Evolutionary conservation across 1,284 basidiomycete species (phyloP), one percentile per base, ranked within the genome.

Genomic region (Salmacisia buchloeana): DNA sequence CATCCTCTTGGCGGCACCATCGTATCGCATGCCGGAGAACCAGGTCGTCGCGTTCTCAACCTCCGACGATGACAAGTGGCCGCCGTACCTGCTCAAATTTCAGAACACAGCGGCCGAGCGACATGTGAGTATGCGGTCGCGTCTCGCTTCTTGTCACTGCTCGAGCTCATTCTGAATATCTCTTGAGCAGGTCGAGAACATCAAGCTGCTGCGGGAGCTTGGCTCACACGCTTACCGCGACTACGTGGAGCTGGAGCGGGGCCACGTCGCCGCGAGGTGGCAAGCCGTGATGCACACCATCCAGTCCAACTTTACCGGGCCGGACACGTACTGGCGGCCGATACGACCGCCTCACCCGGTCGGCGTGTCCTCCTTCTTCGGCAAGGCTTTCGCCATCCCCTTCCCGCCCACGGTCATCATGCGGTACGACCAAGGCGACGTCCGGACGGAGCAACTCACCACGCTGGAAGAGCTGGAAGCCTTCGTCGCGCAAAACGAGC

Each of bases 311-410:
- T 72, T 71, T 49, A 61, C 75, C 18, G 80, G 80, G 2, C 78
- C 69, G 0, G 73, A 75, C 58, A 69, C 69, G 2, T 74, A 70
- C 43, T 75, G 66, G 64, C 65, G 71, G 27, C 73, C 73, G 2
- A 52, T 59, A 12, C 46, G 68, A 18, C 66, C 69, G n/a, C 70
- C 70, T 1, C 71, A 68, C 23, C 67, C 71, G 0, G 66, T 64
- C 2, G 73, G 72, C 2, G 73, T 72, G 41, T 64, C 66, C 49
- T 71, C 67, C 12, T 74, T 61, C 59, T 75, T 75, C 39, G 77
- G 76, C 87, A 36, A 88, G 87, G 71, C 85, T 86, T 38, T 90
- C 87, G 85, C 88, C 86, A 84, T 85, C 87, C 62, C 89, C 86
- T n/a, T 92, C 89, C 76, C 89, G 87, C 12, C 89, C 86, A 66